Conservation (phyloP, 805 yeast genomes). For the Candida parachauliodes region DNA sequence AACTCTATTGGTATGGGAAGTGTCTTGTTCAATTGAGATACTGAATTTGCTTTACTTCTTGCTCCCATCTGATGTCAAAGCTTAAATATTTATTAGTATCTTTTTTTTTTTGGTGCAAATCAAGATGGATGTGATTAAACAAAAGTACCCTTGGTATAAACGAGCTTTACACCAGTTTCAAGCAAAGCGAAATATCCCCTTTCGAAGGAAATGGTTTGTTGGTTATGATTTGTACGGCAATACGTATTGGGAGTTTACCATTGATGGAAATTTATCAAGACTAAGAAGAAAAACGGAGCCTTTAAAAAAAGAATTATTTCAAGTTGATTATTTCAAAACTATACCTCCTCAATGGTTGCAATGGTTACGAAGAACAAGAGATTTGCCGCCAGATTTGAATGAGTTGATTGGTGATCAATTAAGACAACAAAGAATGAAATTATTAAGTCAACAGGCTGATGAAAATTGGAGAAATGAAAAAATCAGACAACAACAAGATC, state of each 20-base stretch:
- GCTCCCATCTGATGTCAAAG: conserved; percentile 6
- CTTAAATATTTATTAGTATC: not conserved
- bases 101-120: not conserved
- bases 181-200: conserved; percentile 61
- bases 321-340: conserved; percentile 56
- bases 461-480: conserved; percentile 39
- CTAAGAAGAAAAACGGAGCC: conserved; percentile 67
- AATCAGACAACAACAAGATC: conserved; percentile 28
- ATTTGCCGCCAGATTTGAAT: conserved; percentile 54
- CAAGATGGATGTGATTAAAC: conserved; percentile 51
- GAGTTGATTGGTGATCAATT: conserved; percentile 59
- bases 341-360: conserved; percentile 75
- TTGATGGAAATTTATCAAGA: conserved; percentile 48
- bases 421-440: conserved; percentile 51
- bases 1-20: conserved; percentile 39
- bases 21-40: conserved; percentile 24
- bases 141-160: conserved; percentile 48
- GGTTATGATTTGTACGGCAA: conserved; percentile 83
- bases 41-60: conserved; percentile 13
- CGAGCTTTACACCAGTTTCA: conserved; percentile 54
- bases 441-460: conserved; percentile 46
- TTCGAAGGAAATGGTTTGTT: conserved; percentile 63
- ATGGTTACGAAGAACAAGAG: conserved; percentile 70
- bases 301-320: conserved; percentile 39
- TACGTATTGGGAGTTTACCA: conserved; percentile 78